phyloP scores from a whole-genome alignment of 768 basidiomycete species.

The Kwoniella sp. region DNA sequence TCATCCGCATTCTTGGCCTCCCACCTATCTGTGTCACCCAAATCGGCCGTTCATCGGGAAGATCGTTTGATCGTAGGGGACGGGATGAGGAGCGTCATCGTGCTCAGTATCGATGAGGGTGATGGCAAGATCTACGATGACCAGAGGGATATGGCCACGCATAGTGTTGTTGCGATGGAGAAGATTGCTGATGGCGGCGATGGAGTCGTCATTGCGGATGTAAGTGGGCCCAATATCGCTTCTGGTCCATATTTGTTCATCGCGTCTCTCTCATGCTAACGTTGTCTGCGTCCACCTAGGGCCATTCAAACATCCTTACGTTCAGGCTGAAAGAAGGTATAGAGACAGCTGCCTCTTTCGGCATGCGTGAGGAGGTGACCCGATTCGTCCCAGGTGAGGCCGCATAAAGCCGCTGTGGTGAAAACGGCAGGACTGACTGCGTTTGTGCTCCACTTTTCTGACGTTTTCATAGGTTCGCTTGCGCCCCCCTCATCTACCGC shows the following conservation, averaged over 20 bases:
- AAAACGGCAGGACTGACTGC: too few relatives aligned
- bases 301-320: constrained; percentile 49
- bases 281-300: constrained; percentile 20
- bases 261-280: constrained; percentile 7
- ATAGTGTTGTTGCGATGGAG: constrained; percentile 47
- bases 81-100: constrained; percentile 52
- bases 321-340: constrained; percentile 48
- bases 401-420: too few relatives aligned
- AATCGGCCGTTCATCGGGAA: constrained; percentile 18
- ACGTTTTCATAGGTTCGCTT: constrained; percentile 49
- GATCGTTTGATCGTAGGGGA: constrained; percentile 51
- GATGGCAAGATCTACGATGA: constrained; percentile 41
- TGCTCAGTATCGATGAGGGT: constrained; percentile 39
- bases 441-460: too few relatives aligned
- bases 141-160: constrained; percentile 51
- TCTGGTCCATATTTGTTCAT: too few relatives aligned
- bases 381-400: constrained; percentile 44
- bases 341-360: constrained; percentile 50
- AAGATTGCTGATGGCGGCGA: constrained; percentile 43
- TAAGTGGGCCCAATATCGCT: too few relatives aligned
- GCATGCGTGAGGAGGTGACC: constrained; percentile 50
- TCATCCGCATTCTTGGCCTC: constrained; percentile 48
- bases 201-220: constrained; percentile 50
- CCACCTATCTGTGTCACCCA: constrained; percentile 37
- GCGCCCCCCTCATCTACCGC: constrained; percentile 39